Base-by-base conservation (phyloP, 257 asterid genomes). In the Petrea volubilis region DNA sequence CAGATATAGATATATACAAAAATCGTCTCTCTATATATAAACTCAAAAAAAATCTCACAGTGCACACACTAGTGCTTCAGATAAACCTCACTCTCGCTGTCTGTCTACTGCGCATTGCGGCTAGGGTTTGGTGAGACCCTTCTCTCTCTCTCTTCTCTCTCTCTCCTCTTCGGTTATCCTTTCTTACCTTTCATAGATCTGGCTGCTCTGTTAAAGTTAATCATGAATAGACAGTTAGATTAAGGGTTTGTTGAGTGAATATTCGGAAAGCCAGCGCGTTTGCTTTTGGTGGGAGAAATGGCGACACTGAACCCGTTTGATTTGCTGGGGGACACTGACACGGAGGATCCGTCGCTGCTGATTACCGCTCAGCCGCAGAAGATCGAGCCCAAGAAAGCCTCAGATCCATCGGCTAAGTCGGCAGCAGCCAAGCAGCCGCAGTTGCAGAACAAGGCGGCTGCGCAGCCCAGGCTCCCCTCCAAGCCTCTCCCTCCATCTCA, bases 221-320 rank as follows among this genome's bases (percentile, higher is more conserved):
- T 44, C 34, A 82, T 86, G 88, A 76, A 60, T 71, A 40, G n/a
- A 18, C 57, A 31, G 33, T 66, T 63, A 44, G 51, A 73, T 73
- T 77, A 55, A 52, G 40, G 77, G 40, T 75, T 17, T 51, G 46
- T 69, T 46, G 18, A 33, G 3, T 68, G 59, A 61, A 8, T 59
- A 49, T 71, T 56, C 71, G 17, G 74, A 60, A 24, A 61, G 52
- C 68, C 13, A 18, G 57, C 55, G 74, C 74, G 20, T 60, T n/a
- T 75, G 31, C 58, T 64, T 38, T 33, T 62, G 76, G 73, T 76
- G 62, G 53, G 75, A 60, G 58, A 55, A 70, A 92, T 92, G 98
- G 92, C 97, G 83, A 84, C 95, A 20, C 27, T 57, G 76, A 92
- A 92, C 77, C 98, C 97, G 10, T 92, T 92, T 77, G 98, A 90